phyloP scores from a whole-genome alignment of 768 basidiomycete species.

The Termitomyces sp. region DNA sequence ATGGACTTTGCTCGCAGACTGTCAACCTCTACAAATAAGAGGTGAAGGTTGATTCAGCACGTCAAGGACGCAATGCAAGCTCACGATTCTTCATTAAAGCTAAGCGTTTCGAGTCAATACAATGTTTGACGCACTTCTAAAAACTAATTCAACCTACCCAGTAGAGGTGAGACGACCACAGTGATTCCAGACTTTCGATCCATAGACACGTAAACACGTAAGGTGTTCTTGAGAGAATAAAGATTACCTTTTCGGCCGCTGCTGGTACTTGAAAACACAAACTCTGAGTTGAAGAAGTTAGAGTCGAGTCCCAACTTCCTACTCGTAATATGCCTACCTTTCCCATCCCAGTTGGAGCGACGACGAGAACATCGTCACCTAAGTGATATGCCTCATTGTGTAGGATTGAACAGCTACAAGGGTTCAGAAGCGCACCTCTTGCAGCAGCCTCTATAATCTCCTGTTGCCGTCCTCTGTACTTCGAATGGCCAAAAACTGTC shows the following conservation, averaged over 20 bases:
- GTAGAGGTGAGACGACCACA: slow-evolving; percentile 72
- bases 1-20: slow-evolving; percentile 52
- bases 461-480: slow-evolving; percentile 75
- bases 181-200: slow-evolving; percentile 58
- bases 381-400: not conserved
- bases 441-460: slow-evolving; percentile 72
- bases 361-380: slow-evolving; percentile 74
- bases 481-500: slow-evolving; percentile 64
- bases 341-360: slow-evolving; percentile 88
- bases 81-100: slow-evolving; percentile 83
- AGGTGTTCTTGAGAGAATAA: not conserved
- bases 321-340: slow-evolving; percentile 45
- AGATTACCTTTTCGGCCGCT: slow-evolving; percentile 51
- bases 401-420: not conserved
- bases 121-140: not conserved
- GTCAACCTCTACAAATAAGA: slow-evolving; percentile 50
- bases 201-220: not conserved
- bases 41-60: not conserved
- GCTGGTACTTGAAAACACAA: slow-evolving; percentile 87
- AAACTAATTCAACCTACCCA: slow-evolving; percentile 42
- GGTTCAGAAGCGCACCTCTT: slow-evolving; percentile 35
- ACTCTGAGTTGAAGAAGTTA: slow-evolving; percentile 41
- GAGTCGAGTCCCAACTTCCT: not conserved
- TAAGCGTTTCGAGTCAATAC: slow-evolving; percentile 19
- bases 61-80: slow-evolving; percentile 13